Conservation (phyloP, 768 basidiomycete genomes). For the Collybia nuda region DNA sequence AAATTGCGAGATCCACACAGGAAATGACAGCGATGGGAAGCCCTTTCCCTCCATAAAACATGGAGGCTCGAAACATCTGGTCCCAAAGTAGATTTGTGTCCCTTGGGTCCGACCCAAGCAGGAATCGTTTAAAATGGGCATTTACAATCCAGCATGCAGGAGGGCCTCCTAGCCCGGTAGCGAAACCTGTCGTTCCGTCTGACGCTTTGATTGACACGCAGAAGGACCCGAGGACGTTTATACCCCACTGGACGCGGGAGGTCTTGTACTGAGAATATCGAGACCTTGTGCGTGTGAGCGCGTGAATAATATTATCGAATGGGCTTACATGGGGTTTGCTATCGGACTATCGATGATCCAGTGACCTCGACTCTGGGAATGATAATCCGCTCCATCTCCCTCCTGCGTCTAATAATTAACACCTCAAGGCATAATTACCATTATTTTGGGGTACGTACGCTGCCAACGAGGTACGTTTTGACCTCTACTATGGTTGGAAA, state of each 20-base stretch:
- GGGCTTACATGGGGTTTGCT: constrained; percentile 9
- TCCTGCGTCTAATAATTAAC: background rate
- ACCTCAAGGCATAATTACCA: background rate
- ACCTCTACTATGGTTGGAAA: constrained; percentile 8
- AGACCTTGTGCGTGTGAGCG: background rate
- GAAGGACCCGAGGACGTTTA: constrained; percentile 28
- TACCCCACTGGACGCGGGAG: constrained; percentile 25
- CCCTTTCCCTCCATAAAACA: constrained; percentile 30
- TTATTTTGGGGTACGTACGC: background rate
- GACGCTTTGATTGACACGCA: constrained; percentile 26
- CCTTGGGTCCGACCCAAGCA: constrained; percentile 26
- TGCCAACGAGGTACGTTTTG: constrained; percentile 7
- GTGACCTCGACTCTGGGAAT: constrained; percentile 18
- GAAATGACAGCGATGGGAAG: constrained; percentile 28
- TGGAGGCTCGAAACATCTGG: constrained; percentile 28
- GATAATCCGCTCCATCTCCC: constrained; percentile 11
- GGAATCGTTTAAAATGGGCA: constrained; percentile 26
- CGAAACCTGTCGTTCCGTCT: constrained; percentile 27
- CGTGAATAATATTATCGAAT: background rate
- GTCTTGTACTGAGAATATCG: constrained; percentile 23
- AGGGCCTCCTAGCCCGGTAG: constrained; percentile 29
- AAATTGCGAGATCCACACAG: constrained; percentile 28
- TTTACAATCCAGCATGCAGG: constrained; percentile 30
- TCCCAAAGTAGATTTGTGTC: constrained; percentile 26
- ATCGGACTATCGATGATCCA: constrained; percentile 26